These are phyloP conservation scores for Phialemoniopsis sp. DNA, from an alignment of 2,329 filamentous ascomycete species.

Conservation along the genomic window DNA sequence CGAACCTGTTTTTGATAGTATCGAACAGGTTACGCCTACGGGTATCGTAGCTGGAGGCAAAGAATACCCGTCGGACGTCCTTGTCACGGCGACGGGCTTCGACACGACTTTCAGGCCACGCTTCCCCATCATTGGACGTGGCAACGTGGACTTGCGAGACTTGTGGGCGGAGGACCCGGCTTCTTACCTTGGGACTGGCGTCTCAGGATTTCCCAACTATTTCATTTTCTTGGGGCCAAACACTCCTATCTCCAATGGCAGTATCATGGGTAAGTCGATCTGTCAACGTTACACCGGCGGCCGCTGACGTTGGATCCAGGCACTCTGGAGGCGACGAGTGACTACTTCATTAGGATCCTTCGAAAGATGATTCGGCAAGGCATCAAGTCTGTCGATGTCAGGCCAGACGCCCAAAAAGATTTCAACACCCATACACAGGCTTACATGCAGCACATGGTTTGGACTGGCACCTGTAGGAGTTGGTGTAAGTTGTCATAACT, in stretches of 20 bases:
- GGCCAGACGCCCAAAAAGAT: slow-evolving; percentile 31
- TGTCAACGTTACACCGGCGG: no score
- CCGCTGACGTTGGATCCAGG: slow-evolving; percentile 9
- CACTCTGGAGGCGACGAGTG: slow-evolving; percentile 17
- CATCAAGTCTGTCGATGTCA: slow-evolving; percentile 13
- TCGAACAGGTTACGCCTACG: no score
- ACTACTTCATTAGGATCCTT: slow-evolving; percentile 19
- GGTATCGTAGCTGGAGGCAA: not conserved
- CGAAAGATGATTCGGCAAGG: slow-evolving; percentile 14
- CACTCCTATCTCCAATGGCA: no score
- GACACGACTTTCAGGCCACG: not conserved
- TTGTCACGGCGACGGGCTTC: slow-evolving; percentile 1
- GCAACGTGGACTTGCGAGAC: not conserved
- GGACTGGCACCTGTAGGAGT: slow-evolving; percentile 34
- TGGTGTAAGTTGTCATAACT: slow-evolving; percentile 39
- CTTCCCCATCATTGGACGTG: not conserved
- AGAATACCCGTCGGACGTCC: not conserved
- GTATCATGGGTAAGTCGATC: no score
- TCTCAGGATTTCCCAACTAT: no score
- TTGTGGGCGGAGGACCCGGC: no score
- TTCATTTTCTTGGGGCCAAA: no score
- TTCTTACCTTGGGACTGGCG: no score
- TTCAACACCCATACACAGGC: slow-evolving; percentile 37
- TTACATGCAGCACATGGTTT: slow-evolving; percentile 37
- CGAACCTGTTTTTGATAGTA: no score